These are phyloP conservation scores for Phlyctochytrium arcticum DNA, from an alignment of 192 early-diverging fungal genomes.

Conservation along the genomic window DNA sequence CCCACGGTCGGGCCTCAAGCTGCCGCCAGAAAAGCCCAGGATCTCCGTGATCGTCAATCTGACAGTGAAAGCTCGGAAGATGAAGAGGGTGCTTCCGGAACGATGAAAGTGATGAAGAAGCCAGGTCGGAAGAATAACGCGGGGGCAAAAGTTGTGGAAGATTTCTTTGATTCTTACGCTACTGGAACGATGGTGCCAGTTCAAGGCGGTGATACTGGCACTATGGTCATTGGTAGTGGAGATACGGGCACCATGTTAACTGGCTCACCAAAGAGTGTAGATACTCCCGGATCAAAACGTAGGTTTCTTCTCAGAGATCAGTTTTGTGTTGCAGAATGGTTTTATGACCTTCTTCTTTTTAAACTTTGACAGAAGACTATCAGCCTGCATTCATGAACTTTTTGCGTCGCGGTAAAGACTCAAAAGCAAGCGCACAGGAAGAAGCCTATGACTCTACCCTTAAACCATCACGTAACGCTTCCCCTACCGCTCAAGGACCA, in stretches of 20 bases:
- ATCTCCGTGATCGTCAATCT: not conserved
- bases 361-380: no score
- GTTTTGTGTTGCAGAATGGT: not conserved
- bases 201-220: not conserved
- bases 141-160: not conserved
- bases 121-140: not conserved
- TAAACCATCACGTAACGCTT: no score
- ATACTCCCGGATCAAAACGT: no score
- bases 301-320: no score
- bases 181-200: slow-evolving; percentile 9
- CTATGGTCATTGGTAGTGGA: not conserved
- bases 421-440: slow-evolving; percentile 5
- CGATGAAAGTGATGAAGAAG: not conserved
- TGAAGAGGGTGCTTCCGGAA: not conserved
- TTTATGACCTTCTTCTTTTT: no score
- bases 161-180: not conserved
- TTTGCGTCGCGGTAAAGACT: not conserved
- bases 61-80: not conserved
- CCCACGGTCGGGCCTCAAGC: slow-evolving; percentile 3
- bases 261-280: no score
- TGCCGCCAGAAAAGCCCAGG: not conserved
- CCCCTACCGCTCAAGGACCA: no score
- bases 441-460: no score
- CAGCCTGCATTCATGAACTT: slow-evolving; percentile 29
- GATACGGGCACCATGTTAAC: slow-evolving; percentile 8